These are phyloP conservation scores for Cyberlindnera japonica DNA, from an alignment of 805 yeast species.

Conservation along the genomic window DNA sequence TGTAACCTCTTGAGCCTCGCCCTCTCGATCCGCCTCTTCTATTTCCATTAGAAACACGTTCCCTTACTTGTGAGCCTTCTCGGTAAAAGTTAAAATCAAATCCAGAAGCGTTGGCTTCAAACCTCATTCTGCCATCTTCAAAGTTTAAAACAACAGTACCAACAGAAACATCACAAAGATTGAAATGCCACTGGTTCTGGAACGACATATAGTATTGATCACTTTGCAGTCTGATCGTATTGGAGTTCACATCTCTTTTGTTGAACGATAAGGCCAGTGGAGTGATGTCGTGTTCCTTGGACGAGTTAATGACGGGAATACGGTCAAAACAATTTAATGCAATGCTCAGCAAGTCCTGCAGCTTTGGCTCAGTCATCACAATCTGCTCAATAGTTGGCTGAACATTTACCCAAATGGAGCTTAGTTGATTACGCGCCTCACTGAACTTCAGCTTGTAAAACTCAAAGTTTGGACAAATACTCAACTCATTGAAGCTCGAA, in stretches of 20 bases:
- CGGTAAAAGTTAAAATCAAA: conserved; percentile 56
- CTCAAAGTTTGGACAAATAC: conserved; percentile 60
- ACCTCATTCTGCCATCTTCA: conserved; percentile 44
- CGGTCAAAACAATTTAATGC: conserved; percentile 62
- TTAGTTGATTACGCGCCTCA: conserved; percentile 56
- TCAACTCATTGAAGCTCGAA: conserved; percentile 63
- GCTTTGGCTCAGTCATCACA: conserved; percentile 38
- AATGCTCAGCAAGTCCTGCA: conserved; percentile 45
- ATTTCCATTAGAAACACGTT: conserved; percentile 16
- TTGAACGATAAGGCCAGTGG: conserved; percentile 39
- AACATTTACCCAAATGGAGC: conserved; percentile 60
- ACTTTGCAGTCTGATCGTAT: conserved; percentile 46
- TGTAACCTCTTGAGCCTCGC: conserved; percentile 21
- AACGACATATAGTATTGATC: conserved; percentile 62
- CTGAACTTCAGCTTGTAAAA: conserved; percentile 60
- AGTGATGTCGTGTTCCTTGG: conserved; percentile 37
- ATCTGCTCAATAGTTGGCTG: conserved; percentile 46
- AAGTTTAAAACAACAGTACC: conserved; percentile 46
- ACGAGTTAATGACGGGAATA: conserved; percentile 45
- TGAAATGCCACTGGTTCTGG: conserved; percentile 75
- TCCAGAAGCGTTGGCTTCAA: conserved; percentile 55
- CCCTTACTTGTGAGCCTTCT: conserved; percentile 23
- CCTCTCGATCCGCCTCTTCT: conserved; percentile 24
- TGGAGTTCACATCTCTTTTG: conserved; percentile 38
- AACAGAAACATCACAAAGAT: conserved; percentile 56